phyloP scores from a whole-genome alignment of 164 flowering plant genomes.

The Aristolochia californica region DNA sequence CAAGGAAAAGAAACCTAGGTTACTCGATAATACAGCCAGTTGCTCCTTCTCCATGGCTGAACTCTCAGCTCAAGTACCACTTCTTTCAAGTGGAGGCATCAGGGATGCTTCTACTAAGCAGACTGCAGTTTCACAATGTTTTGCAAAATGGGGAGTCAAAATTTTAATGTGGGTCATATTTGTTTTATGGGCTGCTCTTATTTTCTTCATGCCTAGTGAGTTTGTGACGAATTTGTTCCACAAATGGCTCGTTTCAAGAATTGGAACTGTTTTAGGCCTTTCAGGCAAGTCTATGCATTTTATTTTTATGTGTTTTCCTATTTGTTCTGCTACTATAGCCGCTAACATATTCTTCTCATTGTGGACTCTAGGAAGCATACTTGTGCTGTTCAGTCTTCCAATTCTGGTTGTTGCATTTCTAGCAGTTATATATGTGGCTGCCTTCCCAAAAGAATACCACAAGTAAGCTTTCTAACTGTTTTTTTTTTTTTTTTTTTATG shows the following conservation, averaged over 20 bases:
- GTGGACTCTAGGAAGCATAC: conserved; percentile 46
- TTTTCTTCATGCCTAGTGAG: conserved; percentile 44
- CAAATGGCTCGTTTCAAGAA: conserved; percentile 17
- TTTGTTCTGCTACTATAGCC: neutral
- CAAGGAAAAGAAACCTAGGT: too few relatives aligned
- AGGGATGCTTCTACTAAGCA: conserved; percentile 9
- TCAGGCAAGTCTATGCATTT: conserved; percentile 32
- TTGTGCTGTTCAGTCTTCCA: conserved; percentile 59
- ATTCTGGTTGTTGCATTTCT: conserved; percentile 51
- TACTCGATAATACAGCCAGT: too few relatives aligned
- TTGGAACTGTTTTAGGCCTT: conserved; percentile 37
- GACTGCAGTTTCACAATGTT: conserved; percentile 11
- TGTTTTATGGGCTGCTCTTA: conserved; percentile 43
- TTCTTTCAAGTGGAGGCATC: conserved; percentile 18
- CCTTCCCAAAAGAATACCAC: neutral
- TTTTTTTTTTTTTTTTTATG: neutral
- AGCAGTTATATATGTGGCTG: conserved; percentile 24
- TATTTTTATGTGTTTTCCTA: neutral
- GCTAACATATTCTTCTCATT: neutral
- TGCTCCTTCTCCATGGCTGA: conserved; percentile 18
- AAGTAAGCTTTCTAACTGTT: neutral
- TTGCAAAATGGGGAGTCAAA: conserved; percentile 41
- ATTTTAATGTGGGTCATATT: conserved; percentile 48
- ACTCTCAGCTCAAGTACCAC: conserved; percentile 21
- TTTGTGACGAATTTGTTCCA: conserved; percentile 8